Percentiles rank a stretch among this genome's conserved stretches.
Conservation (phyloP, 2,329 filamentous ascomycete species). For the Metarhizium robertsii region DNA sequence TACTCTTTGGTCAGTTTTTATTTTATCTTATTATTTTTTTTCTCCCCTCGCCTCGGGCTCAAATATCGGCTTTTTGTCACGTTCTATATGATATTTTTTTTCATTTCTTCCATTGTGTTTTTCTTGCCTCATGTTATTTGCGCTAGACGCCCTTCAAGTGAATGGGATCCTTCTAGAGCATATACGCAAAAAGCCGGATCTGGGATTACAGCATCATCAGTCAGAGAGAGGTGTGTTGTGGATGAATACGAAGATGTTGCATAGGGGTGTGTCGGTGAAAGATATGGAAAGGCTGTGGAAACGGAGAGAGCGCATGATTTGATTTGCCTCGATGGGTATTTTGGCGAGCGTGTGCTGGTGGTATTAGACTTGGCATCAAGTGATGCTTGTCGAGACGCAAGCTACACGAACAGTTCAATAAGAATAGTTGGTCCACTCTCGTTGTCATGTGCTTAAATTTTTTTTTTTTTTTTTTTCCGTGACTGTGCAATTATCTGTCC, state of each 20-base stretch:
- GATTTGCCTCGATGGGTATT: neutral
- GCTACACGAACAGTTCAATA: neutral
- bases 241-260: neutral
- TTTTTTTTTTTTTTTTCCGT: no score
- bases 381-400: conserved; percentile 5
- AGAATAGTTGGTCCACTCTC: neutral
- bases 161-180: conserved; percentile 14
- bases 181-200: conserved; percentile 1
- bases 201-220: conserved; percentile 1
- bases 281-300: neutral
- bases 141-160: conserved; percentile 24
- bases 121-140: conserved; percentile 13
- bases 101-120: neutral
- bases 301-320: neutral
- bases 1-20: conserved; percentile 9
- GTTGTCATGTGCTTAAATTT: neutral
- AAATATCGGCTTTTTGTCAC: neutral
- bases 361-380: conserved; percentile 5
- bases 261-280: conserved; percentile 1
- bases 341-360: conserved; percentile 2
- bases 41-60: conserved; percentile 2
- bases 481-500: no score
- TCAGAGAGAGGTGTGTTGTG: neutral
- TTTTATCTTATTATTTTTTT: conserved; percentile 13
- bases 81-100: neutral